phyloP scores from a whole-genome alignment of 306 rosid species.

The Trifolium dubium region DNA sequence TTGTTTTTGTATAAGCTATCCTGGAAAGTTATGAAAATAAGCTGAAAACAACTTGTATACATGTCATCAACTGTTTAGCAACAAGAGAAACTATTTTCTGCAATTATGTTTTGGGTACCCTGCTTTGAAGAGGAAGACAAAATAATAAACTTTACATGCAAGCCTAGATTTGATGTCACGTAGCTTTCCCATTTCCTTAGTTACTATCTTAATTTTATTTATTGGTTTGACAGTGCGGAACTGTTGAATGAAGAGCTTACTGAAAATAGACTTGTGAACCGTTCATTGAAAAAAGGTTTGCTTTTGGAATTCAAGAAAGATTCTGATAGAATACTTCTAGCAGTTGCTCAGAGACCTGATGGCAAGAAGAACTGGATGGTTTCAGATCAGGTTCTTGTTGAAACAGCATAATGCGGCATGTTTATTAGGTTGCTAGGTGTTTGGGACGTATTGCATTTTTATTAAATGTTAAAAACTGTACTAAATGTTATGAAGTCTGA shows the following conservation, averaged over 20 bases:
- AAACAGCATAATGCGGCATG: conserved; percentile 80
- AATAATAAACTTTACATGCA: background rate
- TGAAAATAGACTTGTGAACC: conserved; percentile 70
- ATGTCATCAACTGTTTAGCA: background rate
- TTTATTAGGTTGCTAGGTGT: conserved; percentile 95
- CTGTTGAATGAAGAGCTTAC: conserved; percentile 62
- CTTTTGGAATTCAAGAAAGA: conserved; percentile 95
- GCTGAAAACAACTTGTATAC: background rate
- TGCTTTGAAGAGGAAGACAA: conserved; percentile 21
- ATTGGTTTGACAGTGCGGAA: conserved; percentile 52
- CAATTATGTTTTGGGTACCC: conserved; percentile 13
- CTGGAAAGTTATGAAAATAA: background rate
- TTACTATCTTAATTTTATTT: conserved; percentile 16
- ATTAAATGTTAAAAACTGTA: conserved; percentile 33
- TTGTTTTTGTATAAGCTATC: background rate
- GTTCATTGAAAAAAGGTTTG: conserved; percentile 69
- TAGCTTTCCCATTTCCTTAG: conserved; percentile 38
- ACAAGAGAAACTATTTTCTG: background rate
- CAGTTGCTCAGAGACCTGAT: conserved; percentile 89
- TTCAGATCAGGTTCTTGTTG: conserved; percentile 96
- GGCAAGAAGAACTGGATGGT: conserved; percentile 99
- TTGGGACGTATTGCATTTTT: conserved; percentile 51
- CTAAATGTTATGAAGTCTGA: conserved; percentile 42
- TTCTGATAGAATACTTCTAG: conserved; percentile 76
- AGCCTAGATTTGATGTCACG: conserved; percentile 23